Percentiles rank a stretch among this genome's conserved stretches.
phyloP scores from a whole-genome alignment of 2,329 filamentous ascomycete genomes.

The Mariannaea sp. region DNA sequence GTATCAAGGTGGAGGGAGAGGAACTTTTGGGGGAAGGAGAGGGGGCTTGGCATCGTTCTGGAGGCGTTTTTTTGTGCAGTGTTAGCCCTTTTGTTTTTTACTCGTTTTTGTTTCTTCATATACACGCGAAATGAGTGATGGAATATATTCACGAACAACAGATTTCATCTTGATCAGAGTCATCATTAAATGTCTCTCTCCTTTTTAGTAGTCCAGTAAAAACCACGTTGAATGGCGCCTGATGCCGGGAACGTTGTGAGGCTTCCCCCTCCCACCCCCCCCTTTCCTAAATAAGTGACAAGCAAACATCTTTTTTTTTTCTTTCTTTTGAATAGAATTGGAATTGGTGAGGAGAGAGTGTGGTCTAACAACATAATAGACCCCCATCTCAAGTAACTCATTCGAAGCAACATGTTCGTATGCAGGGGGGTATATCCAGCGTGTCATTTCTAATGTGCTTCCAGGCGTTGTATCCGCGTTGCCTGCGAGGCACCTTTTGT shows the following conservation, averaged over 20 bases:
- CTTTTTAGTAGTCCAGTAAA: constrained; percentile 6
- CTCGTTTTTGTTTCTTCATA: background rate
- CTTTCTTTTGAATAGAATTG: constrained; percentile 26
- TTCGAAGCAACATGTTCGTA: constrained; percentile 37
- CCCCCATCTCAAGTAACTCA: constrained; percentile 35
- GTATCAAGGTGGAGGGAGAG: background rate
- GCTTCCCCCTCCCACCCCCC: too few species aligned
- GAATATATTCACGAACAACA: background rate
- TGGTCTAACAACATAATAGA: constrained; percentile 38
- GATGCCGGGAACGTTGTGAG: constrained; percentile 11
- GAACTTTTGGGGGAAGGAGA: background rate
- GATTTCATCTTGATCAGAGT: constrained; percentile 11
- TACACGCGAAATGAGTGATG: background rate
- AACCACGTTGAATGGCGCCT: constrained; percentile 12
- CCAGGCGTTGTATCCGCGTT: constrained; percentile 32
- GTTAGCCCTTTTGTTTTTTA: too few species aligned
- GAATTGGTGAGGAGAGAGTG: constrained; percentile 34
- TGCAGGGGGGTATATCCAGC: constrained; percentile 40
- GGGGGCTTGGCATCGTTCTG: background rate
- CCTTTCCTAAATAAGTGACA: too few species aligned
- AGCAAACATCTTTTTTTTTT: constrained; percentile 26
- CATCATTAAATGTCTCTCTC: constrained; percentile 14
- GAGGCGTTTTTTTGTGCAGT: constrained; percentile 14
- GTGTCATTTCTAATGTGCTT: constrained; percentile 39
- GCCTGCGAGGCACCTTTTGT: constrained; percentile 33